Evolutionary conservation across 2,329 filamentous ascomycete genomes (phyloP).

Genomic region (Corinectria fuckeliana): DNA sequence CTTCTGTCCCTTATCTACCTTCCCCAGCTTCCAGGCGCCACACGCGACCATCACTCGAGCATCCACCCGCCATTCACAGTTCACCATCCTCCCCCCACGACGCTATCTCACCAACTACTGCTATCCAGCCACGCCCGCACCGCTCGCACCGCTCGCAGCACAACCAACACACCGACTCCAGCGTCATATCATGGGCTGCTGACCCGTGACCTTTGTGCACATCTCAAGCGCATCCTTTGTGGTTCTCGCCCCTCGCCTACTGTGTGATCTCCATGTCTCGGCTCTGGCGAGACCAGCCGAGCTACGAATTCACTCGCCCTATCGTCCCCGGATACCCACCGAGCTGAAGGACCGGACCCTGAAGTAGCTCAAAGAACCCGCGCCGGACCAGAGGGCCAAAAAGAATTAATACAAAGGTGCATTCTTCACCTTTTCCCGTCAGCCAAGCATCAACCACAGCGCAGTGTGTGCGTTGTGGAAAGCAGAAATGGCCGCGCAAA

Average conservation of each 20-base stretch:
- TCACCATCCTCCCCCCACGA: conserved; percentile 22
- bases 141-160: conserved; percentile 16
- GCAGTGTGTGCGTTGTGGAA: conserved; percentile 4
- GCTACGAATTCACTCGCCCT: conserved; percentile 9
- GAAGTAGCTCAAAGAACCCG: conserved; percentile 24
- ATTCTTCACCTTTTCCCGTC: conserved; percentile 22
- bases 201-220: conserved; percentile 34
- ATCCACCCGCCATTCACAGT: conserved; percentile 6
- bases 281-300: conserved; percentile 26
- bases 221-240: conserved; percentile 9
- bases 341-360: conserved; percentile 18
- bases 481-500: conserved; percentile 16
- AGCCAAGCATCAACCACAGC: conserved; percentile 7
- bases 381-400: conserved; percentile 14
- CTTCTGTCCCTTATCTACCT: conserved; percentile 7
- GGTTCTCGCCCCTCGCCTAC: conserved; percentile 9
- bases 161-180: conserved; percentile 34
- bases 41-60: conserved; percentile 25
- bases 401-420: conserved; percentile 26
- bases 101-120: conserved; percentile 34
- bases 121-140: conserved; percentile 30
- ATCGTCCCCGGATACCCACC: conserved; percentile 7
- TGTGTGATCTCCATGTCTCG: conserved; percentile 25
- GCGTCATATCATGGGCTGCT: conserved; percentile 35
- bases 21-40: conserved; percentile 16